A percentile compares a stretch with the other conserved stretches of the same genome.
These are phyloP conservation scores for Pneumocystis jirovecii DNA, from an alignment of 1,139 yeast species.

Conservation along the genomic window DNA sequence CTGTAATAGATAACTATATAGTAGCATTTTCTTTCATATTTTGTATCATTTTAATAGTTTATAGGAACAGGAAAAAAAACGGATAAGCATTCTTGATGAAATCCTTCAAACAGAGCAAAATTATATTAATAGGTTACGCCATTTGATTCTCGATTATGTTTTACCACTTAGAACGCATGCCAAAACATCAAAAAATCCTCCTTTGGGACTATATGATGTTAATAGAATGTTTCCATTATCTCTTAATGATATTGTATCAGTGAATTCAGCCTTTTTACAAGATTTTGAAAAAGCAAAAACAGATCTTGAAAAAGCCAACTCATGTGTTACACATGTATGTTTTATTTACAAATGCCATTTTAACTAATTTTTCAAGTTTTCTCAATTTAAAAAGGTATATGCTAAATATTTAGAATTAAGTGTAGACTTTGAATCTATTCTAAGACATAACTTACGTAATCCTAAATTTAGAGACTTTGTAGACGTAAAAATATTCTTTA, in stretches of 20 bases:
- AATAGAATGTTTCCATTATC: conserved; percentile 8
- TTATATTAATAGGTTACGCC: conserved; percentile 6
- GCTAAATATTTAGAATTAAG: conserved; percentile 8
- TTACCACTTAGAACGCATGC: conserved; percentile 6
- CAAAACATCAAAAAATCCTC: conserved; percentile 4
- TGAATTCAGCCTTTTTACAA: conserved; percentile 8
- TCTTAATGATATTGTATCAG: conserved; percentile 8
- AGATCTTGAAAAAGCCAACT: conserved; percentile 2
- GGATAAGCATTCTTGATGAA: conserved; percentile 6
- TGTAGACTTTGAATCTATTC: conserved; percentile 4
- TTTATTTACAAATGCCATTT: conserved; percentile 1
- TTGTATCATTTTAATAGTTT: neutral
- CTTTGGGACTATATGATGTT: conserved; percentile 7
- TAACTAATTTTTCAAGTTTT: conserved; percentile 5
- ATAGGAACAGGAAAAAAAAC: conserved; percentile 5
- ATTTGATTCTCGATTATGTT: conserved; percentile 8
- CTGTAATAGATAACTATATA: neutral
- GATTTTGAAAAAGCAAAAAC: neutral
- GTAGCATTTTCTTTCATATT: neutral
- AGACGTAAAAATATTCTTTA: neutral
- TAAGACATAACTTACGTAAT: conserved; percentile 3
- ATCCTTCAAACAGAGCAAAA: conserved; percentile 8
- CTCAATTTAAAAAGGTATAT: conserved; percentile 6
- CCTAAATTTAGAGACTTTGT: conserved; percentile 7
- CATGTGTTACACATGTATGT: neutral